Evolutionary conservation across 2,329 filamentous ascomycete genomes (phyloP), one percentile per base, ranked within the genome.

Genomic region (Aspergillus sp.): DNA sequence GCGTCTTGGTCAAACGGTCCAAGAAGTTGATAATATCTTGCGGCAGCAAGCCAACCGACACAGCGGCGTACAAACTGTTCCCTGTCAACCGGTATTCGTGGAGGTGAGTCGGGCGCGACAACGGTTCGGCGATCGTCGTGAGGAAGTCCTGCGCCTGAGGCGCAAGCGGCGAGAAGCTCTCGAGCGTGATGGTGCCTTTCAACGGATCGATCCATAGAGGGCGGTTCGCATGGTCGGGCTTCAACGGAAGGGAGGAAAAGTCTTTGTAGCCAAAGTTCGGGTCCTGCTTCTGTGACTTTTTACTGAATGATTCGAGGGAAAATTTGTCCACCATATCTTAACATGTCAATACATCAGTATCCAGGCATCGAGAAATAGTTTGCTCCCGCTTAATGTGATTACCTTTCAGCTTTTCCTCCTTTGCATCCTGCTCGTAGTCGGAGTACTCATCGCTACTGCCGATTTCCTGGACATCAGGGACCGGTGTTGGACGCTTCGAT

Each of bases 41-140:
- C 19, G 91, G 91, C 52, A 90, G 88, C 59, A 98, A 79, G n/a
- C 95, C 95, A 58, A 98, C 92, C 6, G 92, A 96, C 4, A 98
- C 91, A 41, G 95, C 95, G 31, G 95, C 93, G 75, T 98, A 97
- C 54, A 99, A 81, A 75, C 91, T 96, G 76, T 98, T 93, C 23
- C 90, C 87, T 2, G 92, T 97, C 67, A 99, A 84, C 56, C 88
- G 85, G 75, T 98, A 98, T 76, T 99, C 93, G 79, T 98, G 95
- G 62, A 98, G 85, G 70, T 92, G 93, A 5, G 87, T 90, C 57
- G 95, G 93, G 59, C 93, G 87, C 37, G 93, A 97, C 58, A 93
- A 82, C 17, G 93, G 95, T 77, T 99, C 93, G 62, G 93, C 91
- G 66, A 99, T 93, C 47, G 95, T 96, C 67, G 96, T 96, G 58